Conservation (phyloP, 805 yeast species). For the Yueomyces sp. region DNA sequence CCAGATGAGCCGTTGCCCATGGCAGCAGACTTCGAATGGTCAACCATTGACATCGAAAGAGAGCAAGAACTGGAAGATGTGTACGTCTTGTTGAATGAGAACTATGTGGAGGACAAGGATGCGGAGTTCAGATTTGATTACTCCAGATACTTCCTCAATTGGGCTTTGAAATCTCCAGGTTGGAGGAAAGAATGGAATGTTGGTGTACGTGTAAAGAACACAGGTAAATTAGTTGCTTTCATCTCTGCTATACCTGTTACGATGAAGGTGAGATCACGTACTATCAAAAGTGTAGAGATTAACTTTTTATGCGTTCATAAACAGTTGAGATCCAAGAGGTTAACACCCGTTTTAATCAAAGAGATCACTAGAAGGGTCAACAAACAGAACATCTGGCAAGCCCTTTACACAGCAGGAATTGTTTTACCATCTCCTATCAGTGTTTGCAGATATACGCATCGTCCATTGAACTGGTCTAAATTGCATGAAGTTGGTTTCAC, state of each 20-base stretch:
- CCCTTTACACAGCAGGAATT: constrained; percentile 85
- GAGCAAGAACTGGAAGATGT: constrained; percentile 57
- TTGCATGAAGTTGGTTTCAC: constrained; percentile 84
- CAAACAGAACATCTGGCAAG: constrained; percentile 80
- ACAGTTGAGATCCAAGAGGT: constrained; percentile 80
- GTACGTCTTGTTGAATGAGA: constrained; percentile 65
- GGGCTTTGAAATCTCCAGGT: constrained; percentile 95
- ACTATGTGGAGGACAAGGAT: constrained; percentile 91
- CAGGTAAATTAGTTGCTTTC: constrained; percentile 76
- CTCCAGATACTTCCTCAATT: constrained; percentile 64
- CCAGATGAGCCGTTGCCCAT: constrained; percentile 59
- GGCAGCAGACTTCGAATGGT: constrained; percentile 81
- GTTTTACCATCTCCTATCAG: constrained; percentile 87
- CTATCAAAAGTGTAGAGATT: constrained; percentile 65
- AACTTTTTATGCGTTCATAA: constrained; percentile 92
- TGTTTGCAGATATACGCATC: constrained; percentile 80
- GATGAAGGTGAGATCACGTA: constrained; percentile 43
- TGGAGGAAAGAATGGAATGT: constrained; percentile 82
- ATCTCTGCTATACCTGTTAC: constrained; percentile 81
- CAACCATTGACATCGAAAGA: constrained; percentile 50
- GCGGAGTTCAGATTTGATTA: constrained; percentile 87
- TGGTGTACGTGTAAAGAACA: constrained; percentile 75
- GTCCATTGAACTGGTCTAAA: constrained; percentile 87
- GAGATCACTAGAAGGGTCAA: constrained; percentile 92
- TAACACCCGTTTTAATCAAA: constrained; percentile 86